A percentile compares a stretch with the other conserved stretches of the same genome.
These are phyloP conservation scores for Endotrypanum monterogeii DNA, from an alignment of 208 protist species.

Conservation along the genomic window DNA sequence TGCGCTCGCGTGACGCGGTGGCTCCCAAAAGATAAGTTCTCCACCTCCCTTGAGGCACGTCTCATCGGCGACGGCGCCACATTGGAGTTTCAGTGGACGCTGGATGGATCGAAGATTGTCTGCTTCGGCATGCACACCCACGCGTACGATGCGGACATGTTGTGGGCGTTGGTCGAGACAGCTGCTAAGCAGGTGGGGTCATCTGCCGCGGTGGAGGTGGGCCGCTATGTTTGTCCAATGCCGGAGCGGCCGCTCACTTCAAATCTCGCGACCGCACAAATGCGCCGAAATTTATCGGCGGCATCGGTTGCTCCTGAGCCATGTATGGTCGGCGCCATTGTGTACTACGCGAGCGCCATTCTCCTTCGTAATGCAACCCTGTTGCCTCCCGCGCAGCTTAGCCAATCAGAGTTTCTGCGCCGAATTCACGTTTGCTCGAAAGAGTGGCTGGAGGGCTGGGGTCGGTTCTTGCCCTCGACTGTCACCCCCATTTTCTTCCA, in stretches of 20 bases:
- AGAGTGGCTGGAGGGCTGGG: constrained; percentile 58
- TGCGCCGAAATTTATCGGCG: not conserved
- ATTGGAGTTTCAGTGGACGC: constrained; percentile 48
- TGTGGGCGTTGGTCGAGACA: constrained; percentile 36
- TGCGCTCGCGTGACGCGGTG: constrained; percentile 62
- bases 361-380: constrained; percentile 58
- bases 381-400: constrained; percentile 41
- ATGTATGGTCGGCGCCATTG: constrained; percentile 52
- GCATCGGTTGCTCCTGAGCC: constrained; percentile 15
- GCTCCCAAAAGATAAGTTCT: constrained; percentile 59
- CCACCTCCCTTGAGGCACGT: constrained; percentile 46
- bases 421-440: constrained; percentile 64
- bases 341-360: constrained; percentile 76
- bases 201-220: constrained; percentile 30
- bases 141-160: constrained; percentile 49
- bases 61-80: constrained; percentile 63
- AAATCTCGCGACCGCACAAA: not conserved
- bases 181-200: constrained; percentile 19
- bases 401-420: constrained; percentile 34
- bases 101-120: constrained; percentile 39
- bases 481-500: constrained; percentile 39
- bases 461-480: constrained; percentile 29
- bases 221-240: constrained; percentile 44
- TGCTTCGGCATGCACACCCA: constrained; percentile 34
- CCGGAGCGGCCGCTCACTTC: constrained; percentile 22